Evolutionary conservation across 306 rosid genomes (phyloP).

Genomic region (Macrotyloma uniflorum): DNA sequence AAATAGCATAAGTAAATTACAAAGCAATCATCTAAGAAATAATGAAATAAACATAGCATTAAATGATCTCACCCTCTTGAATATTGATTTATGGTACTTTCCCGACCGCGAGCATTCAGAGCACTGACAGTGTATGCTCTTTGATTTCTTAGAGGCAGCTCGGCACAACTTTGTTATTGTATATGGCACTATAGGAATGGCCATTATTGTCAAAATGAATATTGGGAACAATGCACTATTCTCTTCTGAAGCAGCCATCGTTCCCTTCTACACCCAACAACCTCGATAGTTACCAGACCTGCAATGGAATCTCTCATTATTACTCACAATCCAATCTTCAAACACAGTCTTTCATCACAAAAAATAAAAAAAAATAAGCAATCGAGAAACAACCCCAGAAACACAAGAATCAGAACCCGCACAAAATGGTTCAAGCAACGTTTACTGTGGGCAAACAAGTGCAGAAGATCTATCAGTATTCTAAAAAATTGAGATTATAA

Average conservation of each 20-base stretch:
- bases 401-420: background rate
- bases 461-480: background rate
- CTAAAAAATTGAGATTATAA: background rate
- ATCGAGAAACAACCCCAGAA: conserved; percentile 9
- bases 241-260: conserved; percentile 93
- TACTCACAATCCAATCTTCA: conserved; percentile 12
- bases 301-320: conserved; percentile 25
- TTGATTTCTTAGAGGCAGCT: conserved; percentile 78
- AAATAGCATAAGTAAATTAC: background rate
- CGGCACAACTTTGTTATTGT: conserved; percentile 80
- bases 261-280: conserved; percentile 40
- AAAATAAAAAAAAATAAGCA: conserved; percentile 30
- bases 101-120: conserved; percentile 84
- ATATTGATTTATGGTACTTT: conserved; percentile 87
- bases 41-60: background rate
- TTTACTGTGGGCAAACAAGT: background rate
- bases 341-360: background rate
- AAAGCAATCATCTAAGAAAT: background rate
- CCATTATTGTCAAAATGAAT: conserved; percentile 95
- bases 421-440: background rate
- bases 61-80: conserved; percentile 67
- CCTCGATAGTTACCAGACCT: conserved; percentile 43
- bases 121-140: conserved; percentile 91
- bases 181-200: conserved; percentile 88
- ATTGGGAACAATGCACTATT: conserved; percentile 89